phyloP scores from a whole-genome alignment of 1,284 basidiomycete genomes.

The Papiliotrema nemorosa region DNA sequence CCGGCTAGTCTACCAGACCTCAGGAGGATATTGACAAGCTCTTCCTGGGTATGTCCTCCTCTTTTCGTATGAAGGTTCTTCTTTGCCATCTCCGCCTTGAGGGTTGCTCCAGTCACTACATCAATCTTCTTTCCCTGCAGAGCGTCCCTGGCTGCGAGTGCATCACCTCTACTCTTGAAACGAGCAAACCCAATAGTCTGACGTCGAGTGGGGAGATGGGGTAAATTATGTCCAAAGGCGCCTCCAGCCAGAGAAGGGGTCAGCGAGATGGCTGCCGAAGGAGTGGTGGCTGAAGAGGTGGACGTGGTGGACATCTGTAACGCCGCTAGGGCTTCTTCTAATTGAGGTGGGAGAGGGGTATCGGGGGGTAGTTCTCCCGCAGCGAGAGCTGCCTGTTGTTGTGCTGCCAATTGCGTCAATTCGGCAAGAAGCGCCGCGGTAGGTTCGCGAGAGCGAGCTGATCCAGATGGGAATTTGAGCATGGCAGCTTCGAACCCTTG shows the following conservation, averaged over 20 bases:
- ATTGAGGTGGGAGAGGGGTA: slow-evolving; percentile 9
- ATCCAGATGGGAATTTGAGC: slow-evolving; percentile 75
- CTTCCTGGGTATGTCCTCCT: slow-evolving; percentile 28
- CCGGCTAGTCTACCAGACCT: slow-evolving; percentile 36
- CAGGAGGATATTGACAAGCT: slow-evolving; percentile 42
- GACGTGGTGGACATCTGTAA: slow-evolving; percentile 36
- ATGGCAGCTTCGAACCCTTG: slow-evolving; percentile 95
- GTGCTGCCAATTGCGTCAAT: slow-evolving; percentile 35
- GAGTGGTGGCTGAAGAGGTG: slow-evolving; percentile 42
- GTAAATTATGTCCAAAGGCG: slow-evolving; percentile 26
- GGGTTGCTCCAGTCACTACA: slow-evolving; percentile 84
- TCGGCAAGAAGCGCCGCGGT: slow-evolving; percentile 37
- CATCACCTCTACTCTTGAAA: slow-evolving; percentile 83
- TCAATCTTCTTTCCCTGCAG: slow-evolving; percentile 90
- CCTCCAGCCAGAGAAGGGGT: slow-evolving; percentile 49
- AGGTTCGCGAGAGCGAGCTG: slow-evolving; percentile 23
- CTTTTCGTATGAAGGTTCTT: slow-evolving; percentile 97
- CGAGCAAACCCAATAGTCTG: slow-evolving; percentile 99
- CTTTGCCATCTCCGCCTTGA: slow-evolving; percentile 99
- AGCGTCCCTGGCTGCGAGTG: slow-evolving; percentile 79
- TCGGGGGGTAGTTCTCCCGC: slow-evolving; percentile 9
- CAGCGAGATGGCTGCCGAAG: slow-evolving; percentile 51
- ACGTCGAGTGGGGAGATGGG: slow-evolving; percentile 50
- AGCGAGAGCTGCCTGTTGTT: slow-evolving; percentile 12
- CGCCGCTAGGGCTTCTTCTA: slow-evolving; percentile 41